These are phyloP conservation scores for Starmerella potacharoeniae DNA, from an alignment of 805 yeast genomes.

Conservation along the genomic window DNA sequence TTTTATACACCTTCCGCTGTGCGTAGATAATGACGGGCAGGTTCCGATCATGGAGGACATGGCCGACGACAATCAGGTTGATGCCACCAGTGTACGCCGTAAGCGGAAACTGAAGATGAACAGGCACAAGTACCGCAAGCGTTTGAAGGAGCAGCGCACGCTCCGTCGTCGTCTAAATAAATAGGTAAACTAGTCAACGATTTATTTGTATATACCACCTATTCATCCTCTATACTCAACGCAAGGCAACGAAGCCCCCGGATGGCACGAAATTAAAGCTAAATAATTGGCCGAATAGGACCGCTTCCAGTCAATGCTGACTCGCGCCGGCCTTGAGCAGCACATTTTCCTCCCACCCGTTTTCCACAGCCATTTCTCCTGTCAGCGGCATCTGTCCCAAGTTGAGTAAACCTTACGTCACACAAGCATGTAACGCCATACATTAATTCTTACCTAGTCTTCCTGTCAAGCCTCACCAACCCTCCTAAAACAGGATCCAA, in stretches of 20 bases:
- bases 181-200: slow-evolving; percentile 2
- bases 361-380: background rate
- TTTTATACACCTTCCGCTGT: slow-evolving; percentile 11
- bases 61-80: slow-evolving; percentile 17
- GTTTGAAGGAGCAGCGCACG: slow-evolving; percentile 80
- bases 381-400: background rate
- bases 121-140: slow-evolving; percentile 92
- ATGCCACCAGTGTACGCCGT: slow-evolving; percentile 32
- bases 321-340: no score
- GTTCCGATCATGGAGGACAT: background rate
- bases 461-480: background rate
- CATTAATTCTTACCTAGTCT: background rate
- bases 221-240: no score
- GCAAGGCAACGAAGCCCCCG: no score
- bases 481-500: background rate
- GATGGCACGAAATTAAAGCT: no score
- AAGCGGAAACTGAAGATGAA: slow-evolving; percentile 88
- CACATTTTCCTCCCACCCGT: no score
- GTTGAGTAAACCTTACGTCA: slow-evolving; percentile 2
- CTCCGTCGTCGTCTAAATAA: slow-evolving; percentile 27
- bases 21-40: background rate
- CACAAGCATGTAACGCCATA: background rate
- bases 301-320: no score
- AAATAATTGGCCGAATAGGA: no score
- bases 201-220: slow-evolving; percentile 1